Percentiles rank a stretch among this genome's conserved stretches.
Conservation (phyloP, 2,329 filamentous ascomycete genomes). For the Verticillium albo-atrum region DNA sequence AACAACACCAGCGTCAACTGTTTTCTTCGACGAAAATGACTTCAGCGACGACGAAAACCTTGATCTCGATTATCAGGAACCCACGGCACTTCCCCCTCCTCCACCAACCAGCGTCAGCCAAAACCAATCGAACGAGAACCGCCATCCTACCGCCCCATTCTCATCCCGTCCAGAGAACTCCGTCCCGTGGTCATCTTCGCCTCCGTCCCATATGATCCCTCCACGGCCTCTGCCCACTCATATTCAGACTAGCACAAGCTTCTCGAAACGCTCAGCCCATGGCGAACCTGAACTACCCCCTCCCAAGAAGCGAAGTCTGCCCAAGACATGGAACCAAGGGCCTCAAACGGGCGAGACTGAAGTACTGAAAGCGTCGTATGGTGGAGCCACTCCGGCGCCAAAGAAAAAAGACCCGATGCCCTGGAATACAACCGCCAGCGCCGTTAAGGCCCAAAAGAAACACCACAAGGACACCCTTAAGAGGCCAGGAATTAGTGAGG, state of each 20-base stretch:
- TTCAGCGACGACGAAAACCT: constrained; percentile 81
- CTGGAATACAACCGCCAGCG: constrained; percentile 73
- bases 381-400: constrained; percentile 21
- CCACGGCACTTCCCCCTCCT: constrained; percentile 39
- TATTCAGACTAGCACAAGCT: constrained; percentile 12
- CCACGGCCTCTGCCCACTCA: constrained; percentile 19
- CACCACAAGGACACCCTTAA: constrained; percentile 53
- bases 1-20: constrained; percentile 19
- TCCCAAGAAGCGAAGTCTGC: constrained; percentile 60
- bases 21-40: constrained; percentile 73
- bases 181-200: constrained; percentile 73
- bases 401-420: constrained; percentile 32
- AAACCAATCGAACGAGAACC: constrained; percentile 10
- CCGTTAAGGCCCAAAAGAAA: constrained; percentile 73
- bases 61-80: constrained; percentile 63
- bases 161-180: constrained; percentile 12
- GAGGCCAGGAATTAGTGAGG: constrained; percentile 18
- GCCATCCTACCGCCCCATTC: constrained; percentile 12
- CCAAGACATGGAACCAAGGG: constrained; percentile 38
- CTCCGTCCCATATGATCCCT: constrained; percentile 41
- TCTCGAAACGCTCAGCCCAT: constrained; percentile 37
- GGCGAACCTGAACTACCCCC: constrained; percentile 20
- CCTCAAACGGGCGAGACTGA: constrained; percentile 21
- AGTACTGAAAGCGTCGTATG: constrained; percentile 3
- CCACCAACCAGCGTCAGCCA: constrained; percentile 21